phyloP scores from a whole-genome alignment of 495 filamentous ascomycete species.

The Pseudevernia furfuracea region DNA sequence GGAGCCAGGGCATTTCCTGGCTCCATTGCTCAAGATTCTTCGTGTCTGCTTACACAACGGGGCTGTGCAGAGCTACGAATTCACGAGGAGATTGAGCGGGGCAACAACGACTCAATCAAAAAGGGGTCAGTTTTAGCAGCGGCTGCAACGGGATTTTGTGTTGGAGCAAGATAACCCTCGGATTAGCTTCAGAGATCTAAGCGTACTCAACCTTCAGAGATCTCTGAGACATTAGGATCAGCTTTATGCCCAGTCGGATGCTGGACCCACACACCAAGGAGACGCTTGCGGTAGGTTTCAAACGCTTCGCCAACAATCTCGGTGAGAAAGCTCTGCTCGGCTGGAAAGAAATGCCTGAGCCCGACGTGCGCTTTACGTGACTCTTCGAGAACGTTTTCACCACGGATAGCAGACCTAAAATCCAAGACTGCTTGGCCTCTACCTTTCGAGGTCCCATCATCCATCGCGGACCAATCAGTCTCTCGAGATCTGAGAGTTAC shows the following conservation, averaged over 20 bases:
- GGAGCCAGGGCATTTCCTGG: background rate
- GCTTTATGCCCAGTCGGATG: background rate
- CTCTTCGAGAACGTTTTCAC: no score
- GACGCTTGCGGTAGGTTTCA: background rate
- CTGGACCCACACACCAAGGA: background rate
- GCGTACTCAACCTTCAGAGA: background rate
- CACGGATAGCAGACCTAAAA: background rate
- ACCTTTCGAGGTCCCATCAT: background rate
- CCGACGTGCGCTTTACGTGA: background rate
- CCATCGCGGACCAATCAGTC: background rate
- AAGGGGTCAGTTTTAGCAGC: background rate
- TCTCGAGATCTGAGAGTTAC: background rate
- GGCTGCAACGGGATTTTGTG: conserved; percentile 17
- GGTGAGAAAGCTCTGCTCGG: background rate
- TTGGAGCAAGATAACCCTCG: conserved; percentile 8
- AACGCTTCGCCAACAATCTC: background rate
- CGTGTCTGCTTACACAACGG: background rate
- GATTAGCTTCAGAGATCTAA: background rate
- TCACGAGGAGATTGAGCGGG: conserved; percentile 82
- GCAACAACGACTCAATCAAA: conserved; percentile 85
- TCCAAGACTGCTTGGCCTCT: background rate
- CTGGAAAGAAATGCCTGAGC: background rate
- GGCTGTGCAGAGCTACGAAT: conserved; percentile 62
- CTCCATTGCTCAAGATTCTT: background rate
- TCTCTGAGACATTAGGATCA: conserved; percentile 1